Conservation (phyloP, 2,329 filamentous ascomycete genomes). For the Verticillium longisporum region DNA sequence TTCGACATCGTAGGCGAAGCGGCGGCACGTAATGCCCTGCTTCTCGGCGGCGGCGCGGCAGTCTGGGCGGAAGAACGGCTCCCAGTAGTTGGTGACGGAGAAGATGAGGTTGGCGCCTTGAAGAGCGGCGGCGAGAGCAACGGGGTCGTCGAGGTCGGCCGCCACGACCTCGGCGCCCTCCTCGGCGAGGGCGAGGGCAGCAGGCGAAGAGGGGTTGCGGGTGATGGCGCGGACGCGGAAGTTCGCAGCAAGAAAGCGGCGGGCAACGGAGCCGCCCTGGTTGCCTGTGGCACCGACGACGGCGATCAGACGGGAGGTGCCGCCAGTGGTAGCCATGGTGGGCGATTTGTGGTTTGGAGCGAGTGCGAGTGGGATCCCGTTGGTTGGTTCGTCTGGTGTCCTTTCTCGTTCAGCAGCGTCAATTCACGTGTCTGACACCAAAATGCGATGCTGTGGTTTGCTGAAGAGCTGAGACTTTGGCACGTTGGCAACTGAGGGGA, state of each 20-base stretch:
- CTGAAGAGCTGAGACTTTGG: not conserved
- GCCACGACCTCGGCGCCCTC: conserved; percentile 35
- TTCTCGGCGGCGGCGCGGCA: conserved; percentile 29
- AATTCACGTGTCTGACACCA: not conserved
- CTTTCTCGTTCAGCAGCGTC: not conserved
- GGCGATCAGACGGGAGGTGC: conserved; percentile 22
- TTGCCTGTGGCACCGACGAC: conserved; percentile 42
- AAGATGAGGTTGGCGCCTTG: conserved; percentile 43
- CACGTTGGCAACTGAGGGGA: not conserved
- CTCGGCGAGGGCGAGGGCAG: conserved; percentile 29
- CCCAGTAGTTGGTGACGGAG: conserved; percentile 49
- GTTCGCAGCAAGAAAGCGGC: conserved; percentile 31
- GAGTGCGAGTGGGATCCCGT: too few relatives aligned
- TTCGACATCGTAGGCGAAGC: conserved; percentile 41
- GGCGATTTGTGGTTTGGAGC: not conserved
- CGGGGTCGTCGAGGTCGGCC: conserved; percentile 35
- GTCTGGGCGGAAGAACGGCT: conserved; percentile 38
- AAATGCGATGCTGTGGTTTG: not conserved
- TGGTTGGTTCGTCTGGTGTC: not conserved
- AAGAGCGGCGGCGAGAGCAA: conserved; percentile 32
- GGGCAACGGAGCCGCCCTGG: conserved; percentile 46
- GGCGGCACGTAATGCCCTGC: conserved; percentile 31
- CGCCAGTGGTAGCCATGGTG: not conserved
- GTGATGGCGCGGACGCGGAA: conserved; percentile 42
- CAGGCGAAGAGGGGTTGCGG: conserved; percentile 31